Conservation (phyloP, 805 yeast species). For the Yarrowia sp. region DNA sequence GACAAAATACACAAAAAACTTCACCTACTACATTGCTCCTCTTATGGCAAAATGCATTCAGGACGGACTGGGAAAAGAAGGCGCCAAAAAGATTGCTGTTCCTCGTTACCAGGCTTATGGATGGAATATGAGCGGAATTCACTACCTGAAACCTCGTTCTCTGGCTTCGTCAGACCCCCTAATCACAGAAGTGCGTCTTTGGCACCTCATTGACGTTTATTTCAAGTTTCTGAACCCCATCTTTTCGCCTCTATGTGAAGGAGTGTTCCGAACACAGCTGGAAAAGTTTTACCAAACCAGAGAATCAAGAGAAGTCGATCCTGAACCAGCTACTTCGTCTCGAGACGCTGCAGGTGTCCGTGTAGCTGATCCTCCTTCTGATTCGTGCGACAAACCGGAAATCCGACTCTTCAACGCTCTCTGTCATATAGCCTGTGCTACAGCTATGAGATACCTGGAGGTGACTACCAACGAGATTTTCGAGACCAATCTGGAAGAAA, state of each 20-base stretch:
- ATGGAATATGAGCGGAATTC: constrained; percentile 63
- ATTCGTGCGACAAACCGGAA: constrained; percentile 28
- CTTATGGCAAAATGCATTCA: constrained; percentile 21
- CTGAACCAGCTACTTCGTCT: not conserved
- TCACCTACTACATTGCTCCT: constrained; percentile 23
- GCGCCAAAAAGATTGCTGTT: constrained; percentile 36
- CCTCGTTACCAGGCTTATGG: constrained; percentile 62
- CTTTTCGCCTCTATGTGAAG: constrained; percentile 51
- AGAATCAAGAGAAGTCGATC: not conserved
- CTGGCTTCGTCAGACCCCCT: constrained; percentile 34
- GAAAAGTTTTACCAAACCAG: constrained; percentile 1
- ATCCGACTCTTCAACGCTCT: constrained; percentile 50
- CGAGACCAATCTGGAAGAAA: constrained; percentile 41
- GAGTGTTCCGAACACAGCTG: constrained; percentile 50
- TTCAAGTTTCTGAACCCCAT: constrained; percentile 52
- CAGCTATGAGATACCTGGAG: constrained; percentile 52
- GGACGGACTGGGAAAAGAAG: constrained; percentile 20
- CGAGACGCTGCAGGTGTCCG: not conserved
- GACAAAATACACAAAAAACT: constrained; percentile 14
- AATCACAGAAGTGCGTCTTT: constrained; percentile 24
- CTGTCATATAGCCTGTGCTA: constrained; percentile 48
- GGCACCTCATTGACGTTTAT: constrained; percentile 42
- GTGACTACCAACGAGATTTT: constrained; percentile 33
- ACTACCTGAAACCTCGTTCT: constrained; percentile 41
- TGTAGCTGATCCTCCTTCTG: not conserved